Base-by-base conservation (phyloP, 1,284 basidiomycete genomes). In the Stygiomarasmius scandens region DNA sequence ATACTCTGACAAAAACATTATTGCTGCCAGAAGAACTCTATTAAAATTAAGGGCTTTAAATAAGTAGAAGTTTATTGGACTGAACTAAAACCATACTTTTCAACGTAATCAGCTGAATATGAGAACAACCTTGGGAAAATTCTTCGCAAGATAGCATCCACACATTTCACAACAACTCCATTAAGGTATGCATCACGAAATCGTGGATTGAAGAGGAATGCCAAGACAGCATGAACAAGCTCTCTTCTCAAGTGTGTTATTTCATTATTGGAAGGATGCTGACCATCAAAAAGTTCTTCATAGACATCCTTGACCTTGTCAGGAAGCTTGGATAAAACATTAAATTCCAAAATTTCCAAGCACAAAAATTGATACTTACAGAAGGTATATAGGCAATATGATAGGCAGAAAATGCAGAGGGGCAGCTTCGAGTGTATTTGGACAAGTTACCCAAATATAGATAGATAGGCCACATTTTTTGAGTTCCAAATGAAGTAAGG, bases 401-500 rank as follows among this genome's bases (percentile, higher is more conserved):
- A 41, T 71, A 63, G 19, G 49, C 56, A 1, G 65, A 57, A 48
- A 49, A 46, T 8, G 59, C 51, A 29, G 56, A 52, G 20, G 66
- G 62, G 49, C 66, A 56, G 12, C 51, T 45, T 1, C 63, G 58
- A 16, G 46, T 36, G 54, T 68, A 69, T 53, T 74, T 70, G n/a
- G 67, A 64, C 1, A 63, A 58, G 54, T 72, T 73, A 8, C 65
- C 67, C 44, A 70, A 65, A 11, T 56, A 63, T 10, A 70, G 24
- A 44, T 75, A 75, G 2, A 71, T 60, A 1, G 68, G 71, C 71
- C 71, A 74, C 0, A 68, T 49, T 9, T 55, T 61, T 2, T 69
- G 65, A 1, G 58, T 63, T 0, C 73, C 69, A 49, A 74, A 74
- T 27, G 68, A 61, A 0, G 71, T 61, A 5, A 74, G 55, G 43